Conservation (phyloP, 192 early-diverging fungal genomes). For the Rhizophlyctis rosea region DNA sequence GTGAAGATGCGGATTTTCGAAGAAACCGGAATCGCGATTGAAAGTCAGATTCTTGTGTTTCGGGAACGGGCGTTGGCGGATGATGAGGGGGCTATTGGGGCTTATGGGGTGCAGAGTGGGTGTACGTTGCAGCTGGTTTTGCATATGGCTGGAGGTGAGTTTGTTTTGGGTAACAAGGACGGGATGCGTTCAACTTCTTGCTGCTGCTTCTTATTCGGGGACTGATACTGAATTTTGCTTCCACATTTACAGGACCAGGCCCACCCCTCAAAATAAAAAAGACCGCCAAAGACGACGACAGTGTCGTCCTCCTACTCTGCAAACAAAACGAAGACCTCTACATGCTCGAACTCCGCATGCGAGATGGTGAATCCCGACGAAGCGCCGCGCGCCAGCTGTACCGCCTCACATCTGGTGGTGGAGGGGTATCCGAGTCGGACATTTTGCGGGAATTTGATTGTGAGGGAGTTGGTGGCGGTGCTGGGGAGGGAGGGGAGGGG, state of each 20-base stretch:
- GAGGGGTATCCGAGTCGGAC: not conserved
- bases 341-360: constrained; percentile 54
- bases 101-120: constrained; percentile 37
- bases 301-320: constrained; percentile 50
- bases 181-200: constrained; percentile 13
- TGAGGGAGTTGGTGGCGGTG: not conserved
- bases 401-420: not conserved
- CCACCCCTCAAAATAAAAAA: constrained; percentile 42
- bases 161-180: not conserved
- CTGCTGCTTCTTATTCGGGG: constrained; percentile 5
- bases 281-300: constrained; percentile 36
- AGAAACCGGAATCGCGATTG: constrained; percentile 36
- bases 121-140: constrained; percentile 44
- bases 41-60: constrained; percentile 48
- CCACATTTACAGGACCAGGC: constrained; percentile 26
- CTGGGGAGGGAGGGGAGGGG: not conserved
- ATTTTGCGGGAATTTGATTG: not conserved
- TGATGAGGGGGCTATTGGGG: constrained; percentile 25
- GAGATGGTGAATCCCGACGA: constrained; percentile 15
- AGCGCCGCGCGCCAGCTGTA: not conserved
- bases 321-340: constrained; percentile 57
- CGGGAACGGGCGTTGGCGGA: constrained; percentile 38
- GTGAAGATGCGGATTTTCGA: constrained; percentile 45
- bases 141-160: constrained; percentile 48
- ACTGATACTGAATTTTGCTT: constrained; percentile 1